These are phyloP conservation scores for Suillus paluster DNA, from an alignment of 768 basidiomycete genomes.

Conservation along the genomic window DNA sequence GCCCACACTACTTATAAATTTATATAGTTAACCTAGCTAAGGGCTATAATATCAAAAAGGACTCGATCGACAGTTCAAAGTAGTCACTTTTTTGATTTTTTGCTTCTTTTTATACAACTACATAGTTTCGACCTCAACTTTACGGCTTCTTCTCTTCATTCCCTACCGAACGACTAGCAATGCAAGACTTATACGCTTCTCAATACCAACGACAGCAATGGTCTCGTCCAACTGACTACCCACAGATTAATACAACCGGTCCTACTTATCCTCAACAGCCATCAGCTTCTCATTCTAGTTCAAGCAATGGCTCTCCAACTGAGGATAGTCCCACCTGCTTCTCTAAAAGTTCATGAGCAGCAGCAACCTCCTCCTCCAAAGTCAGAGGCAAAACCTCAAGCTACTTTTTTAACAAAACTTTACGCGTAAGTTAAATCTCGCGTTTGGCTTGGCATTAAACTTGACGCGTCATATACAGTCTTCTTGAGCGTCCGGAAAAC, in stretches of 20 bases:
- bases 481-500: constrained; percentile 90
- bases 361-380: constrained; percentile 58
- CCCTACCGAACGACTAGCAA: constrained; percentile 46
- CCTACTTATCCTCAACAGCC: constrained; percentile 37
- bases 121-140: constrained; percentile 37
- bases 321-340: constrained; percentile 54
- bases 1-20: too few relatives aligned
- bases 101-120: constrained; percentile 28
- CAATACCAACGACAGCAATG: constrained; percentile 43
- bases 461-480: constrained; percentile 47
- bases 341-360: constrained; percentile 43
- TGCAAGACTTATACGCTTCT: constrained; percentile 53
- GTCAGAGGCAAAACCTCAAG: constrained; percentile 81
- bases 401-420: constrained; percentile 96
- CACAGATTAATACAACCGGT: constrained; percentile 39
- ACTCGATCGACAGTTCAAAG: constrained; percentile 35
- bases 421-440: constrained; percentile 73
- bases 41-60: constrained; percentile 14
- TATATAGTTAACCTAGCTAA: constrained; percentile 42
- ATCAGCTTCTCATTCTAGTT: constrained; percentile 41
- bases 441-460: too few relatives aligned
- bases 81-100: constrained; percentile 29
- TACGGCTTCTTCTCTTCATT: constrained; percentile 39
- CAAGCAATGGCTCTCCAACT: constrained; percentile 45
- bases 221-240: constrained; percentile 39